Evolutionary conservation across 2,329 filamentous ascomycete genomes (phyloP), one percentile per base, ranked within the genome.

Genomic region (Fusarium clavum): DNA sequence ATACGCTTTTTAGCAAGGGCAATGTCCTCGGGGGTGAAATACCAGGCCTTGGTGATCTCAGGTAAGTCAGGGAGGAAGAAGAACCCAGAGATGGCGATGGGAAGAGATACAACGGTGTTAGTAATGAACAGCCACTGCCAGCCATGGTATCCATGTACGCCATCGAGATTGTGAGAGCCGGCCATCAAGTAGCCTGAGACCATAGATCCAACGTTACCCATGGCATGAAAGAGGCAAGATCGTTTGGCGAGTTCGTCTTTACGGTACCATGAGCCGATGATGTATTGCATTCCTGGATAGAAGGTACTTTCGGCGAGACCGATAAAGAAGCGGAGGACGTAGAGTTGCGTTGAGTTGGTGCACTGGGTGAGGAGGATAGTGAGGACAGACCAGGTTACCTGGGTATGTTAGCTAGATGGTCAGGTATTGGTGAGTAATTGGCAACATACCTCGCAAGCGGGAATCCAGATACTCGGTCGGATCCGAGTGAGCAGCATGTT

Each of bases 91-190:
- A 80, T 52, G 1, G 78, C 78, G 16, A 81, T 76, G 5, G 79
- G 74, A 0, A 79, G 65, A 1, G 80, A 79, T 6, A 82, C 79
- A 6, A 81, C 64, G 0, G 78, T 78, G 29, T 80, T 78, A 8
- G 78, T 77, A 32, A 81, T 77, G 38, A 81, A 81, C 0, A 80
- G 51, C 78, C 78, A 81, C 32, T 78, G 77, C 84, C 84, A 87
- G 0, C 85, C 86, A 0, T 82, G 76, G 74, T 84, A 81, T 0
- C 85, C 85, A 6, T 76, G 77, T 0, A 83, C 78, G 0, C 84
- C 85, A 2, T 75, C 70, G 3, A 76, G 70, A 6, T 67, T 69
- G 20, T 87, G 86, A 0, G 84, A 84, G 0, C 75, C 78, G 2
- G 79, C 77, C 71, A 80, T 79, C 0, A 81, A 70, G 27, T 81